These are phyloP conservation scores for Candida morakotiae DNA, from an alignment of 805 yeast genomes.

Conservation along the genomic window DNA sequence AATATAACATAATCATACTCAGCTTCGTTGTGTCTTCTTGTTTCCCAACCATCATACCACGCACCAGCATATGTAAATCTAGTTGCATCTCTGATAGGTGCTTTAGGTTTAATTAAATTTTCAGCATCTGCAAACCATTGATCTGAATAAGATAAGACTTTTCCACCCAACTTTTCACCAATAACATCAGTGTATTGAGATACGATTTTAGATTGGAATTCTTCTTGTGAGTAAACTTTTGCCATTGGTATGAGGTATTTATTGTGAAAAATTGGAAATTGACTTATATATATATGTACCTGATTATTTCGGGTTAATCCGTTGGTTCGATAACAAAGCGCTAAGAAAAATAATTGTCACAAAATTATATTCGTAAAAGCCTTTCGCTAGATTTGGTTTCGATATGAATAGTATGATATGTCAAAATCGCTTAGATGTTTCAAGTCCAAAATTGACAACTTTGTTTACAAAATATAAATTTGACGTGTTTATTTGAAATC, in stretches of 20 bases:
- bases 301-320: conserved; percentile 2
- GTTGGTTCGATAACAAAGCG: not conserved
- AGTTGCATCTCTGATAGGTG: conserved; percentile 79
- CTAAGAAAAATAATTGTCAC: not conserved
- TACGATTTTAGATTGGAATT: conserved; percentile 45
- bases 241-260: conserved; percentile 11
- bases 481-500: no score
- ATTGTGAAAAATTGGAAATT: conserved; percentile 1
- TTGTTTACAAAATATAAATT: no score
- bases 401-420: no score
- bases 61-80: conserved; percentile 83
- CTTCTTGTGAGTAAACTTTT: conserved; percentile 19
- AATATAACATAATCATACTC: conserved; percentile 87
- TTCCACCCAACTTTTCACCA: conserved; percentile 81
- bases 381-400: no score
- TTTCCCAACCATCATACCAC: conserved; percentile 99
- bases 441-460: no score
- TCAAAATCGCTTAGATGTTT: no score
- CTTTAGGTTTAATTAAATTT: conserved; percentile 75
- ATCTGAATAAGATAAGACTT: conserved; percentile 66
- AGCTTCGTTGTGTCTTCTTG: conserved; percentile 84
- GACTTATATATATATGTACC: not conserved
- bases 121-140: conserved; percentile 96
- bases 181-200: conserved; percentile 69
- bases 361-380: no score